Evolutionary conservation across 352 stramenopile genomes (phyloP), one percentile per base, ranked within the genome.

Genomic region (Phytophthora fragariaefolia): DNA sequence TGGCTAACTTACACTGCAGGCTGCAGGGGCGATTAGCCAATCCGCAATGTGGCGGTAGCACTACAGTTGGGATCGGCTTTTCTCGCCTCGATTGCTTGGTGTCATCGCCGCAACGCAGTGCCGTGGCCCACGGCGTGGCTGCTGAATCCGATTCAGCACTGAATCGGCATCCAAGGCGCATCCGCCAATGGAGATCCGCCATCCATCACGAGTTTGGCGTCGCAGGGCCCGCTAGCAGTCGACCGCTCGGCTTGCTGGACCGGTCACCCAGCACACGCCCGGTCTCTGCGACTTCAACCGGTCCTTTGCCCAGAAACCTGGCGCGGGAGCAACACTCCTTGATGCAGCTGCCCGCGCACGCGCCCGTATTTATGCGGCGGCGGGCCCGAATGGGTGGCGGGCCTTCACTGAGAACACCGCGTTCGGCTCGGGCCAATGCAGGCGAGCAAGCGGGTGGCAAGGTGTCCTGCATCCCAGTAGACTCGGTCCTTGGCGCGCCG

Each of bases 321-420:
- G 32, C 34, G 45, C 10, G 17, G 34, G 22, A 36, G 54, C 15
- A 55, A 71, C 54, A 49, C 55, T 55, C 47, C 55, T 54, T 40
- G 18, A 28, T 7, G 56, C 60, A 73, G 58, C 65, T 73, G 65
- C 58, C 26, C n/a, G 7, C 10, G 49, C 32, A 28, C 46, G 46
- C 22, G 40, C 34, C 26, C 64, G 65, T 69, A 55, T 73, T 38
- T 73, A 60, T 73, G 58, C 51, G 2, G 36, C 58, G 26, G n/a
- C n/a, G 32, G 17, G 2, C 15, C 32, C 27, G 36, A 68, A 60
- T 48, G 64, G 23, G 34, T 72, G 64, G 58, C 12, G 47, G 38
- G 13, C 30, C 40, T 48, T n/a, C 36, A 8, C 15, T 17, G 34
- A 17, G 34, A n/a, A 42, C 13, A 17, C 15, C 34, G 34, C 9